Evolutionary conservation across 768 basidiomycete genomes (phyloP).

Genomic region (Kondoa malvinella): DNA sequence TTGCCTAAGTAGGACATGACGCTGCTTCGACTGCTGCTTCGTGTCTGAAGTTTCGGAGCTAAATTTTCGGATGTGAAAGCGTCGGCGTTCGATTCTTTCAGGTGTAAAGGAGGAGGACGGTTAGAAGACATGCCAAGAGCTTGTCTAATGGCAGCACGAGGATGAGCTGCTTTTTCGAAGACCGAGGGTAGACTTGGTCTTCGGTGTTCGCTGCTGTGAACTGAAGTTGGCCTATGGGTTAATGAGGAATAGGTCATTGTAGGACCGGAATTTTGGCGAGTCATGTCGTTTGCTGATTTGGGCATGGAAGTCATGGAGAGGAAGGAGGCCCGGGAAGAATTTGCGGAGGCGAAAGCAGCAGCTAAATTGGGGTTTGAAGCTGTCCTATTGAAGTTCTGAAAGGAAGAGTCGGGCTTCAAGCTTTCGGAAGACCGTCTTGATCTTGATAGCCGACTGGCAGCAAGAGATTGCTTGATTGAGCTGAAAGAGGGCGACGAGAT

Average conservation of each 20-base stretch:
- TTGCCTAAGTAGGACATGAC: not conserved
- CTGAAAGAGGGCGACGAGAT: not conserved
- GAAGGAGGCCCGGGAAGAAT: not conserved
- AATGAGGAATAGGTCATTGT: constrained; percentile 17
- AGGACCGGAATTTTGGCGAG: not conserved
- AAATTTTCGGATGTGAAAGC: too few relatives aligned
- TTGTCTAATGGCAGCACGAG: constrained; percentile 28
- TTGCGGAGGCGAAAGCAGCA: not conserved
- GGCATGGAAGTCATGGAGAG: not conserved
- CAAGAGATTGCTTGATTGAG: not conserved
- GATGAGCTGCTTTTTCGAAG: constrained; percentile 35
- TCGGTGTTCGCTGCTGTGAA: constrained; percentile 20
- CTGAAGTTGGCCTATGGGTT: constrained; percentile 16
- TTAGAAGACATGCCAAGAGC: constrained; percentile 25
- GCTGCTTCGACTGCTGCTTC: not conserved
- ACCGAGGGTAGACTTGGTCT: constrained; percentile 36
- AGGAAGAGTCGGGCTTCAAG: not conserved
- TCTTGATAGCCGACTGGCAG: not conserved
- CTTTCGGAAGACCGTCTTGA: not conserved
- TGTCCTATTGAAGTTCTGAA: not conserved
- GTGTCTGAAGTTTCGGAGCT: too few relatives aligned
- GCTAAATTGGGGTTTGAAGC: not conserved
- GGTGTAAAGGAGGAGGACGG: not conserved
- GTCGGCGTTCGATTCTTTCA: not conserved
- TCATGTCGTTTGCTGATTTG: not conserved